Conservation (phyloP, 1,139 yeast species). For the Suhomyces anneliseae region DNA sequence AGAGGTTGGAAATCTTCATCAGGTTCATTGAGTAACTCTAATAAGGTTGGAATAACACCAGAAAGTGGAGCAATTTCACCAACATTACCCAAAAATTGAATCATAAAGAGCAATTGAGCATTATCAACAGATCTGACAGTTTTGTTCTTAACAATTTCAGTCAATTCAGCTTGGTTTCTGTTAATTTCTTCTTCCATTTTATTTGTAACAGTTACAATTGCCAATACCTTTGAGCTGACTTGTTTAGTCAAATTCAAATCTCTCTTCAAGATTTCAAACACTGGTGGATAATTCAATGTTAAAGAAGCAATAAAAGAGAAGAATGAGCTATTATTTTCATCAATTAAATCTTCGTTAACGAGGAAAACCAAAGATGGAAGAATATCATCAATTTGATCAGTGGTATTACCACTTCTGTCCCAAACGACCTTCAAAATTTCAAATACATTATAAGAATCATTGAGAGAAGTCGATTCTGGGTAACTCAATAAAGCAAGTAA, state of each 20-base stretch:
- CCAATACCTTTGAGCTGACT: slow-evolving; percentile 39
- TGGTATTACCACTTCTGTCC: slow-evolving; percentile 3
- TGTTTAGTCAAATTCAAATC: slow-evolving; percentile 20
- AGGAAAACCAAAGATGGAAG: slow-evolving; percentile 3
- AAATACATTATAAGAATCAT: slow-evolving; percentile 5
- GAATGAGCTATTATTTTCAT: slow-evolving; percentile 13
- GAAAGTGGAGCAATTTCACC: slow-evolving; percentile 24
- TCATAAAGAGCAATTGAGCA: slow-evolving; percentile 26
- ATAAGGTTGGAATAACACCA: slow-evolving; percentile 6
- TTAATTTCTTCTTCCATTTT: slow-evolving; percentile 29
- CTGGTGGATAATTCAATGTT: slow-evolving; percentile 3
- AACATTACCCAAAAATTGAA: slow-evolving; percentile 49
- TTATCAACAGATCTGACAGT: slow-evolving; percentile 14
- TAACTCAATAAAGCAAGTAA: slow-evolving; percentile 11
- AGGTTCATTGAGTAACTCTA: slow-evolving; percentile 11
- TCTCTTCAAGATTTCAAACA: background rate
- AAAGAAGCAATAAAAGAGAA: slow-evolving; percentile 6
- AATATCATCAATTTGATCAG: background rate
- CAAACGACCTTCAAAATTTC: slow-evolving; percentile 7
- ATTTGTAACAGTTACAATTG: slow-evolving; percentile 39
- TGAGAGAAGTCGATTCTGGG: slow-evolving; percentile 5
- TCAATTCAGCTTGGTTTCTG: slow-evolving; percentile 31
- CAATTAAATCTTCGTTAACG: slow-evolving; percentile 13
- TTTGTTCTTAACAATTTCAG: slow-evolving; percentile 21
- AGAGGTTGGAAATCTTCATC: slow-evolving; percentile 7